A percentile compares a stretch with the other conserved stretches of the same genome.
phyloP scores from a whole-genome alignment of 78 protist genomes.

The Dictyostelium discoideum region dicty_2.7 NC_007091.3:1536501-1537000 shows the following conservation, averaged over 20 bases:
- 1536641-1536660: not conserved
- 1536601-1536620: not conserved
- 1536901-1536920: not conserved
- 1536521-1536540: not conserved
- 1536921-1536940: not conserved
- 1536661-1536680: not conserved
- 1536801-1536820: not conserved
- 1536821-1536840: not conserved
- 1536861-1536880: not conserved
- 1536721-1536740: not conserved
- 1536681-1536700: not conserved
- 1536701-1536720: not conserved
- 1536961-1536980: not conserved
- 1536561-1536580: not conserved
- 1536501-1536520: not conserved
- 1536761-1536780: not conserved
- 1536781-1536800: not conserved
- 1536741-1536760: not conserved
- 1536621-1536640: not conserved
- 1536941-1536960: not conserved
- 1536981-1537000: not conserved
- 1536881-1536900: not conserved
- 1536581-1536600: not conserved
- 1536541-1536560: not conserved
- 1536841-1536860: not conserved